Conservation (phyloP, 768 basidiomycete genomes). For the Macrolepiota albuminosa region DNA sequence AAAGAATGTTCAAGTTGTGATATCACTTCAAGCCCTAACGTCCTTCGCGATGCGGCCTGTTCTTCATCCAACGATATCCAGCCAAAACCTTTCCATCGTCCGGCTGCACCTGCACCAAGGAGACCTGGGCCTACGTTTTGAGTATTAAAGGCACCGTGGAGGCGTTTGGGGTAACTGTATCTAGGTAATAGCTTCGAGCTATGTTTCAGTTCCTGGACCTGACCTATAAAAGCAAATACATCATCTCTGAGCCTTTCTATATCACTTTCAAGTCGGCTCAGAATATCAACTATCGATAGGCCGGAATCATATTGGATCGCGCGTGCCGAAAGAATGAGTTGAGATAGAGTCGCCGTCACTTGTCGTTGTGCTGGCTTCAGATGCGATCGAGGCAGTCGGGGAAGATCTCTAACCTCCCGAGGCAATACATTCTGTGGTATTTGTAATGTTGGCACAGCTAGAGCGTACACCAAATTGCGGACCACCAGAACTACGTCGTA, state of each 20-base stretch:
- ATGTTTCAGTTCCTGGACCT: slow-evolving; percentile 57
- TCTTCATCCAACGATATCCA: slow-evolving; percentile 59
- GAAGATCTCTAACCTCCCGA: slow-evolving; percentile 42
- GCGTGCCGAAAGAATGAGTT: slow-evolving; percentile 86
- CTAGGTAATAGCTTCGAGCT: slow-evolving; percentile 18
- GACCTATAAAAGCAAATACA: slow-evolving; percentile 58
- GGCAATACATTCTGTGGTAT: slow-evolving; percentile 53
- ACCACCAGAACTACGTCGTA: slow-evolving; percentile 58
- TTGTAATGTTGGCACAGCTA: slow-evolving; percentile 55
- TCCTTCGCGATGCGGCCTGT: slow-evolving; percentile 41
- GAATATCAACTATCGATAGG: slow-evolving; percentile 53
- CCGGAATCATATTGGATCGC: slow-evolving; percentile 82
- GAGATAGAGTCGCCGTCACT: slow-evolving; percentile 84
- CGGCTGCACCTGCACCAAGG: slow-evolving; percentile 76
- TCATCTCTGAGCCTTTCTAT: slow-evolving; percentile 73
- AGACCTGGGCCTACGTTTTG: slow-evolving; percentile 69
- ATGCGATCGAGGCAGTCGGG: slow-evolving; percentile 45
- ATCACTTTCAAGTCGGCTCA: slow-evolving; percentile 67
- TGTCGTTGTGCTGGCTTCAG: slow-evolving; percentile 80
- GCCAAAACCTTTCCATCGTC: slow-evolving; percentile 81
- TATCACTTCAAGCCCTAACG: slow-evolving; percentile 48
- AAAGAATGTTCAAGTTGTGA: slow-evolving; percentile 45
- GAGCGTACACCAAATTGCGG: slow-evolving; percentile 69
- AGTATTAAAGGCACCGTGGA: slow-evolving; percentile 57
- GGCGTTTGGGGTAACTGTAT: slow-evolving; percentile 40